Base-by-base conservation (phyloP, 176 grass and related monocot species). In the Pontederia paniculata region DNA sequence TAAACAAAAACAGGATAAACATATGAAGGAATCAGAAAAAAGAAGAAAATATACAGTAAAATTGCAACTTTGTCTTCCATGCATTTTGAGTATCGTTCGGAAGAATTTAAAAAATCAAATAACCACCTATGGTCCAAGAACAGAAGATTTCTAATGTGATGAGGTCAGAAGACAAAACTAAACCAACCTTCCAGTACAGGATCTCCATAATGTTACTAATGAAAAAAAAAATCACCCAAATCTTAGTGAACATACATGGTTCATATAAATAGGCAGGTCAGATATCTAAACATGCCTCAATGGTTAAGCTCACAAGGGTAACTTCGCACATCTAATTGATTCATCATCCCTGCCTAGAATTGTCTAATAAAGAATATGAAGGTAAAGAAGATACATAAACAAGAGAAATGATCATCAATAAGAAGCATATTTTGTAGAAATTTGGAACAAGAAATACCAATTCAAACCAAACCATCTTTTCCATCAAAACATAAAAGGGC, bases 291-390 rank as follows among this genome's bases (percentile, higher is more conserved):
- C 52, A 69, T 70, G 66, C 41, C 58, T 78, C 71, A 60, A 56
- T 48, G 19, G 14, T 68, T 63, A 62, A 72, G 81, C 76, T 72
- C 81, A 58, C 5, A 58, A 71, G 22, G 10, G 16, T 50, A 0
- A 16, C 57, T 54, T 84, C 56, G 12, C 73, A 72, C 82, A 85
- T 85, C 82, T 80, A 85, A 80, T 65, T 56, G 68, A 65, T 80
- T 85, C 82, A 80, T 80, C 82, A 84, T 8, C 9, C 25, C 62
- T 62, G 23, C 53, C 72, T 64, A 48, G 9, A 37, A 16, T 71
- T 0, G 8, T 12, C n/a, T 15, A 21, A 37, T 19, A 42, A 10
- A 1, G n/a, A 19, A 23, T 23, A 22, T 37, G 2, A 50, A 52
- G 45, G 10, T 14, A 25, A 52, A 9, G 25, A 8, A 53, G 20